These are phyloP conservation scores for Spathaspora passalidarum DNA, from an alignment of 805 yeast species.

Conservation along the genomic window DNA sequence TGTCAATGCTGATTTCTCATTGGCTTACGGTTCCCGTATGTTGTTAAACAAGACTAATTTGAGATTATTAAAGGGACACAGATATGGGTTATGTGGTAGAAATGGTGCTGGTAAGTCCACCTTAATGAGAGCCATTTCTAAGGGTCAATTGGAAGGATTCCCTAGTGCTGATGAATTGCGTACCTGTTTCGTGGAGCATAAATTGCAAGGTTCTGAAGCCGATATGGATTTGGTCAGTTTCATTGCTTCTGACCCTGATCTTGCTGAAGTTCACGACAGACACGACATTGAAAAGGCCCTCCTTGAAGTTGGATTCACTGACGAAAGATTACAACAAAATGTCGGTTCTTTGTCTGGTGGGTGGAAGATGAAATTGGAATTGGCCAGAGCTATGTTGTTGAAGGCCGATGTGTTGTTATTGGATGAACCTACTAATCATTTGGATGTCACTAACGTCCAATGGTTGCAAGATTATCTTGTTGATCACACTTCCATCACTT, in stretches of 20 bases:
- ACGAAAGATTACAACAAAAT: slow-evolving; percentile 81
- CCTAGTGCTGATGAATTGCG: slow-evolving; percentile 83
- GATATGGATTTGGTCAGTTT: slow-evolving; percentile 84
- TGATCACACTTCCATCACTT: slow-evolving; percentile 82
- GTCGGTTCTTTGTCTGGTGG: slow-evolving; percentile 98
- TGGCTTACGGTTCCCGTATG: slow-evolving; percentile 98
- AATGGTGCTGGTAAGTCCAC: slow-evolving; percentile 99
- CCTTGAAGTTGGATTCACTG: slow-evolving; percentile 85
- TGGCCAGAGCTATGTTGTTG: slow-evolving; percentile 98
- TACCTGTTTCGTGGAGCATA: slow-evolving; percentile 97
- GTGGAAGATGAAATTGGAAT: slow-evolving; percentile 98
- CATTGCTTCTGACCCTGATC: slow-evolving; percentile 86
- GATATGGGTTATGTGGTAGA: slow-evolving; percentile 97
- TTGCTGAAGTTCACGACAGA: slow-evolving; percentile 51
- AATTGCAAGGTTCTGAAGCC: slow-evolving; percentile 91
- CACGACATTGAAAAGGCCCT: slow-evolving; percentile 76
- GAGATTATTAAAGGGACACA: slow-evolving; percentile 87
- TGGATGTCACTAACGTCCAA: slow-evolving; percentile 89
- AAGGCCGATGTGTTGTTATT: slow-evolving; percentile 90
- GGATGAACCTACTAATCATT: slow-evolving; percentile 98
- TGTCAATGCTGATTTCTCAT: slow-evolving; percentile 90
- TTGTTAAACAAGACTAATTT: slow-evolving; percentile 87
- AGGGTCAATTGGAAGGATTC: slow-evolving; percentile 96
- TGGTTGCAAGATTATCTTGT: slow-evolving; percentile 91
- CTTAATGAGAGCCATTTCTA: slow-evolving; percentile 92